A percentile compares a stretch with the other conserved stretches of the same genome.
Conservation (phyloP, 176 grass and related monocot genomes). For the Phoenix dactylifera region DNA sequence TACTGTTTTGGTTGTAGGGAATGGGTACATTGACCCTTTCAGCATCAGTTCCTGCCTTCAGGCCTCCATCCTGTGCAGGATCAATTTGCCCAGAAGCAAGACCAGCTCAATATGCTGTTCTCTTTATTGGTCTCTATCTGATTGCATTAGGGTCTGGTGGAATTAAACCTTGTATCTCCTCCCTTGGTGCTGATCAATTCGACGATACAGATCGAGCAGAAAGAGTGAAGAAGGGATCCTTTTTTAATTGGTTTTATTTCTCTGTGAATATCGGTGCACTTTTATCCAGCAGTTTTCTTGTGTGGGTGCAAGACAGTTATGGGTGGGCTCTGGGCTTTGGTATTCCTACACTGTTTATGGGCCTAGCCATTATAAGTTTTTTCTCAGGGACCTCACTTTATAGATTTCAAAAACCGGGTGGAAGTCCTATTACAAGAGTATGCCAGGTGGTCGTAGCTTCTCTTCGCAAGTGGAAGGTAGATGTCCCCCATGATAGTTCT, state of each 20-base stretch:
- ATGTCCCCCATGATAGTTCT: conserved; percentile 41
- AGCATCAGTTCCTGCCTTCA: too few relatives aligned
- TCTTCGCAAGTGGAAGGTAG: conserved; percentile 44
- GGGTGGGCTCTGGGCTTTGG: conserved; percentile 84
- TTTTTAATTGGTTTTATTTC: conserved; percentile 97
- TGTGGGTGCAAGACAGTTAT: conserved; percentile 77
- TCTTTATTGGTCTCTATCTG: conserved; percentile 81
- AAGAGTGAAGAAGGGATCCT: conserved; percentile 65
- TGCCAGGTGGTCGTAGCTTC: conserved; percentile 71
- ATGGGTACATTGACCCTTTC: too few relatives aligned
- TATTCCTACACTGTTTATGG: conserved; percentile 83
- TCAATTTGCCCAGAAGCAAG: too few relatives aligned
- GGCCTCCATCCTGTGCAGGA: too few relatives aligned
- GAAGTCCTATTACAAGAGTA: conserved; percentile 67
- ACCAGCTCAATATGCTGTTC: conserved; percentile 41
- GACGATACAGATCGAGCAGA: conserved; percentile 73
- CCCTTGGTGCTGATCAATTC: conserved; percentile 90
- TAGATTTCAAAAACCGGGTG: conserved; percentile 84
- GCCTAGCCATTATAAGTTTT: conserved; percentile 57
- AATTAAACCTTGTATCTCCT: conserved; percentile 83
- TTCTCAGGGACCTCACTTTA: conserved; percentile 62
- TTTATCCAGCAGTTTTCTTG: conserved; percentile 58
- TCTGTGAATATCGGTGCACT: conserved; percentile 70
- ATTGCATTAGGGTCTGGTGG: conserved; percentile 81
- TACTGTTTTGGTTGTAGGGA: background rate